Evolutionary conservation across 495 filamentous ascomycete genomes (phyloP), one percentile per base, ranked within the genome.

Genomic region (Pseudoneurospora amorphoporcata): DNA sequence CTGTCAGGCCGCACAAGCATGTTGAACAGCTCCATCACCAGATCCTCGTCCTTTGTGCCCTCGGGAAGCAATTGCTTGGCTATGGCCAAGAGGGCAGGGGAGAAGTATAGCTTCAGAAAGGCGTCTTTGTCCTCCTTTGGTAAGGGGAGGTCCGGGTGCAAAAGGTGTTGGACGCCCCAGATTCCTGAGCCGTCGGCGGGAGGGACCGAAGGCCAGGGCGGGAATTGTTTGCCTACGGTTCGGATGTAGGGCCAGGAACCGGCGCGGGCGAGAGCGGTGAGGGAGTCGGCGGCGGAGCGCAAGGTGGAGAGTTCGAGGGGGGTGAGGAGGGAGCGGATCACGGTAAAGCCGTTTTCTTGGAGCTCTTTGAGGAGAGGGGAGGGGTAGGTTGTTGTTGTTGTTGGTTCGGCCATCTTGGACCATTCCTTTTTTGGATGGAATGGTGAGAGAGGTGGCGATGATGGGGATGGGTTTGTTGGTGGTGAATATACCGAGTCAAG

Each of bases 21-120:
- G 74, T 95, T 95, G 77, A 92, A 92, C 29, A 95, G 80, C 78
- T 95, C 92, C 88, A 94, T 88, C 3, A 92, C 89, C n/a, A 95
- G 81, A 0, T 81, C 77, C 0, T 80, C 80, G 39, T 82, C 40
- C n/a, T 0, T 37, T 0, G 16, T 69, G 3, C 39, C 68, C 16
- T 42, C 12, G 0, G 53, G 53, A 43, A 94, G 79, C 3, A 94
- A 74, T 76, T 88, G 84, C 68, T 85, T 84, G 0, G 86, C 88
- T 3, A 89, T 83, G 32, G 77, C 77, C 0, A 92, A 78, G n/a
- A 94, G 82, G 12, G 80, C 74, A 7, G 81, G 79, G 70, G 86
- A 84, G 84, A 95, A 94, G 81, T 95, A 95, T 69, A 85, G 83
- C 29, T 78, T 69, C 9, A 86, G 84, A 80, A 94, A 94, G 7